A percentile compares a stretch with the other conserved stretches of the same genome.
phyloP scores from a whole-genome alignment of 371 early-diverging fungal genomes.

The Mortierella sp. region DNA sequence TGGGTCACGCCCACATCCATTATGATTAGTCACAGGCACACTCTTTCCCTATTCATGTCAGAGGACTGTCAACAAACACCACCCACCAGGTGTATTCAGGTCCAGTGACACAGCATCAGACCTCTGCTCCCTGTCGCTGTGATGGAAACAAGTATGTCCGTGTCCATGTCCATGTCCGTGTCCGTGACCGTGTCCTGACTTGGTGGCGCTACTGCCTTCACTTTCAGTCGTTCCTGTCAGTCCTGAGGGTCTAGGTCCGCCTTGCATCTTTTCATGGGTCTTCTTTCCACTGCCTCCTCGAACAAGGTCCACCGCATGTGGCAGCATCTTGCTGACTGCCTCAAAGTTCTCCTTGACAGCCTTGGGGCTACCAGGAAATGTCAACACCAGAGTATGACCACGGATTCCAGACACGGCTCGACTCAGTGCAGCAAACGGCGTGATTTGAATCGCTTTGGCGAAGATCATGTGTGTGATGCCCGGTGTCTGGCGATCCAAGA shows the following conservation, averaged over 20 bases:
- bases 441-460: slow-evolving; percentile 73
- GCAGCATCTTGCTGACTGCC: slow-evolving; percentile 74
- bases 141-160: slow-evolving; percentile 49
- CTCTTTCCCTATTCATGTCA: too few relatives aligned
- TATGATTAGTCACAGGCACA: background rate
- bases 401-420: slow-evolving; percentile 88
- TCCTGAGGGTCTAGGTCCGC: slow-evolving; percentile 39
- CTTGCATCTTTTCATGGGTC: slow-evolving; percentile 58
- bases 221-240: too few relatives aligned
- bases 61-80: too few relatives aligned
- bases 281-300: slow-evolving; percentile 63
- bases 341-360: slow-evolving; percentile 85
- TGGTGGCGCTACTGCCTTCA: slow-evolving; percentile 7
- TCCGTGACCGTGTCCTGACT: too few relatives aligned
- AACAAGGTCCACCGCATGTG: slow-evolving; percentile 85
- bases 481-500: slow-evolving; percentile 76
- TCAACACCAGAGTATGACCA: slow-evolving; percentile 75
- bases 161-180: slow-evolving; percentile 59
- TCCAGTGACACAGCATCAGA: slow-evolving; percentile 50
- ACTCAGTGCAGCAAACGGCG: slow-evolving; percentile 90
- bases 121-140: slow-evolving; percentile 33
- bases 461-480: slow-evolving; percentile 85
- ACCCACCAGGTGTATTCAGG: slow-evolving; percentile 63
- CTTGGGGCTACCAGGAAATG: slow-evolving; percentile 91
- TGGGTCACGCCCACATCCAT: too few relatives aligned